Evolutionary conservation across 805 yeast genomes (phyloP).

Genomic region (Clavispora vitiphila): DNA sequence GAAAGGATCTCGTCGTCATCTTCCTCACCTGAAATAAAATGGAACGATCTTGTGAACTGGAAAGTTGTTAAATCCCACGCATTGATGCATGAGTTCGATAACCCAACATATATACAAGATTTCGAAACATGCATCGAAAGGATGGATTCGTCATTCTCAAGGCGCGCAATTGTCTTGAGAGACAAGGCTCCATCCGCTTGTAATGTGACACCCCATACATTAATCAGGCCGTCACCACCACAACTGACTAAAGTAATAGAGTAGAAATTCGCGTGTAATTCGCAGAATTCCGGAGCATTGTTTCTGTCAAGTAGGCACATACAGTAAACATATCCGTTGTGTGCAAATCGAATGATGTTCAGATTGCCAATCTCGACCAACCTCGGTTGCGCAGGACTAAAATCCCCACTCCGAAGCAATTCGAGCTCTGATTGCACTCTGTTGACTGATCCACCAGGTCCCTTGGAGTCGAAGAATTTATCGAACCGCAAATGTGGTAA

Average conservation of each 20-base stretch:
- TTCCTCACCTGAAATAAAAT: slow-evolving; percentile 15
- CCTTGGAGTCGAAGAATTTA: slow-evolving; percentile 83
- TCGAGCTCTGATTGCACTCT: slow-evolving; percentile 25
- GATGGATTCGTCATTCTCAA: slow-evolving; percentile 67
- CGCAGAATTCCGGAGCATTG: slow-evolving; percentile 15
- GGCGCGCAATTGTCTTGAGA: slow-evolving; percentile 6
- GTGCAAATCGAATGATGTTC: slow-evolving; percentile 77
- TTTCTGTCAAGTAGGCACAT: slow-evolving; percentile 34
- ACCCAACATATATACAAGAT: slow-evolving; percentile 78
- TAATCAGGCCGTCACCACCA: slow-evolving; percentile 89
- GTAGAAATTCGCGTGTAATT: slow-evolving; percentile 14
- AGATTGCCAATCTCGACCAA: slow-evolving; percentile 64
- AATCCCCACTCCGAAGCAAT: slow-evolving; percentile 7
- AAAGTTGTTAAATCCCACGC: slow-evolving; percentile 84
- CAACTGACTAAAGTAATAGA: slow-evolving; percentile 38
- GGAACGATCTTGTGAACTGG: slow-evolving; percentile 54
- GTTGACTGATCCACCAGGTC: slow-evolving; percentile 63
- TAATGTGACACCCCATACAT: slow-evolving; percentile 59
- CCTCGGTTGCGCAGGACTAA: slow-evolving; percentile 11
- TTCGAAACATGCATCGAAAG: slow-evolving; percentile 61
- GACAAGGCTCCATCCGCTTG: slow-evolving; percentile 1
- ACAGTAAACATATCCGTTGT: slow-evolving; percentile 83
- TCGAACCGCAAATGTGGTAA: slow-evolving; percentile 62
- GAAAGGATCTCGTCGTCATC: slow-evolving; percentile 45
- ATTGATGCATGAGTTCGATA: slow-evolving; percentile 67